Base-by-base conservation (phyloP, 2,329 filamentous ascomycete species). In the Fusarium virguliforme region DNA sequence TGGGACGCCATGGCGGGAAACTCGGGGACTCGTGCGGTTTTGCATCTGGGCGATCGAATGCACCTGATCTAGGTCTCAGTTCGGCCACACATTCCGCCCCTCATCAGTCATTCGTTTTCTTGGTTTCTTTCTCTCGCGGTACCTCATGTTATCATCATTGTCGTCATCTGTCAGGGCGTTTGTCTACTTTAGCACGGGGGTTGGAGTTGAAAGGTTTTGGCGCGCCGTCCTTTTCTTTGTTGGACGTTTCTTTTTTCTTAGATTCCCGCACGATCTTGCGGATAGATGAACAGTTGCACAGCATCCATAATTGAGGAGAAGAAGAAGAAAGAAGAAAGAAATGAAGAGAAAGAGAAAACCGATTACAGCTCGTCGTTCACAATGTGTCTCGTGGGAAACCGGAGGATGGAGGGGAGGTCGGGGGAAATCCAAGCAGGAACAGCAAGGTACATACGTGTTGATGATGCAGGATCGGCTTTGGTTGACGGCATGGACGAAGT, bases 101-200 rank as follows among this genome's bases (percentile, higher is more conserved):
- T 62, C 60, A 67, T 56, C 59, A 50, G 65, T 61, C 62, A 35
- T 56, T 61, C 62, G 38, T 56, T 67, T 68, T 58, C 57, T 66
- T 62, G 62, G 70, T 74, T 72, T 64, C 18, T 18, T 18, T 18
- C 18, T 18, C 18, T 62, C 60, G 43, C 40, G 41, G 41, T 58
- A 48, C 32, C 64, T 50, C 58, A 75, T 26, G 56, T 63, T 40
- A 67, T 65, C 48, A 72, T 68, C 50, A 54, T 71, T 63, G 61
- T 63, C 64, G 60, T 69, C 70, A 73, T 71, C 28, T 71, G 50
- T 55, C 43, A 62, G 57, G 67, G 74, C 67, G 74, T 75, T 76
- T 75, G 62, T 72, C 61, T 76, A 70, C 38, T 67, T 68, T 70
- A 74, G 74, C 72, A 75, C 53, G 62, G 74, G 74, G 74, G 66